A percentile compares a stretch with the other conserved stretches of the same genome.
Conservation (phyloP, 78 protist genomes). For the Dictyostelium capitatum region DNA sequence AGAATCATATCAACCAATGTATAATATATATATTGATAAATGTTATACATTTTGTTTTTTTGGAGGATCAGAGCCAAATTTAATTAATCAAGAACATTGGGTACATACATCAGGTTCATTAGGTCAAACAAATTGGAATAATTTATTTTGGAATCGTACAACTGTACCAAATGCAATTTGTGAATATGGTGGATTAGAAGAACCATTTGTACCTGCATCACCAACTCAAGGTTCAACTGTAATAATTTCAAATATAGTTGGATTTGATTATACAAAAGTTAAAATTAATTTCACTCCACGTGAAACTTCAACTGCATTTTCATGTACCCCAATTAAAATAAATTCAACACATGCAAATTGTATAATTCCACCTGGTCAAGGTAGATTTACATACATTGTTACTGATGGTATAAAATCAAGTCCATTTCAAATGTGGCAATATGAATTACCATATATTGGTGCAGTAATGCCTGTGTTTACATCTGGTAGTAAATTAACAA, state of each 20-base stretch:
- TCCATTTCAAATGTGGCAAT: not conserved
- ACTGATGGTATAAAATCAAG: not conserved
- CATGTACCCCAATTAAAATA: not conserved
- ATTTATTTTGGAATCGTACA: not conserved
- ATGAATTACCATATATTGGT: constrained; percentile 22
- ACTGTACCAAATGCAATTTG: constrained; percentile 23
- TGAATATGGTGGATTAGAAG: constrained; percentile 41
- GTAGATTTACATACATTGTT: not conserved
- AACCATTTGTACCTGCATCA: not conserved
- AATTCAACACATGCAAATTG: not conserved
- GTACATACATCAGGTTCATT: not conserved
- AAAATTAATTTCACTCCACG: not conserved
- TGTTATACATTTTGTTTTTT: constrained; percentile 23
- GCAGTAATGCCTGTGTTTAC: not conserved
- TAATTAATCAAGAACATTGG: constrained; percentile 47
- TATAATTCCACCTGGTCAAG: constrained; percentile 15
- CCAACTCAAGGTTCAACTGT: constrained; percentile 3
- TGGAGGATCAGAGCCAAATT: constrained; percentile 38
- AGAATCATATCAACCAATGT: constrained; percentile 3
- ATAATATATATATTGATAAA: constrained; percentile 29
- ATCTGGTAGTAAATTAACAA: not conserved
- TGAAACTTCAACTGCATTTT: not conserved
- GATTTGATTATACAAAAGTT: not conserved
- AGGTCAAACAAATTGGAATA: not conserved
- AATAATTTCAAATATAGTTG: not conserved